phyloP scores from a whole-genome alignment of 1,284 basidiomycete genomes.

The Puccinia horiana region DNA sequence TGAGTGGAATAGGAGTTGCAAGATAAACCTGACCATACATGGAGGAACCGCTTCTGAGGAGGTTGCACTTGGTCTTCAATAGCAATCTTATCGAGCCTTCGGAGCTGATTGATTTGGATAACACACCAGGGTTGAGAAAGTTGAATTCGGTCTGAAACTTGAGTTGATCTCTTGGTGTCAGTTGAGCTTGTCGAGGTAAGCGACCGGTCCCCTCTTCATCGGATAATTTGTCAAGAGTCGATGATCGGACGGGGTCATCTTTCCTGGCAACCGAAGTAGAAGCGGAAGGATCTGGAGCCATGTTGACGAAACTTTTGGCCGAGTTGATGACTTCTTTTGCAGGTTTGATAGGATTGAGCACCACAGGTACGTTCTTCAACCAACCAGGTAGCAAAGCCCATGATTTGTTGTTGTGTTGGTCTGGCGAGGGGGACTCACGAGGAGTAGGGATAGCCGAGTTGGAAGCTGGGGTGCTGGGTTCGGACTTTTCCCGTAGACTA shows the following conservation, averaged over 20 bases:
- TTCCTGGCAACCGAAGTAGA: background rate
- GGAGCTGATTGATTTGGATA: background rate
- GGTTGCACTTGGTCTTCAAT: slow-evolving; percentile 63
- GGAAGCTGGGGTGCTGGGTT: slow-evolving; percentile 7
- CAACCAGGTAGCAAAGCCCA: slow-evolving; percentile 39
- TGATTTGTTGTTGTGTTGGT: slow-evolving; percentile 6
- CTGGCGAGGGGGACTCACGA: background rate
- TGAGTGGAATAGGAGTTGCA: slow-evolving; percentile 66
- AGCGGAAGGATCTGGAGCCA: background rate
- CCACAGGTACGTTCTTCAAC: slow-evolving; percentile 37
- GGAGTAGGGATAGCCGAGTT: background rate
- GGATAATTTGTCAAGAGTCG: background rate
- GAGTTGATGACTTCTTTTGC: slow-evolving; percentile 20
- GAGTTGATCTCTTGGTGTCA: slow-evolving; percentile 23
- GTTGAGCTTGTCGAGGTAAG: background rate
- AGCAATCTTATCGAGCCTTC: slow-evolving; percentile 26
- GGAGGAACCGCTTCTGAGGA: slow-evolving; percentile 77
- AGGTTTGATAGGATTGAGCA: slow-evolving; percentile 21
- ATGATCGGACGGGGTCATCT: background rate
- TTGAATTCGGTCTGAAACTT: slow-evolving; percentile 46
- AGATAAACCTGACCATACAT: slow-evolving; percentile 82
- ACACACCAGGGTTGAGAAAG: background rate
- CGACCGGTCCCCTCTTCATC: slow-evolving; percentile 10
- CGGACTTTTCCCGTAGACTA: slow-evolving; percentile 4
- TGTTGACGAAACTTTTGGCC: background rate